Base-by-base conservation (phyloP, 495 filamentous ascomycete genomes). In the Xylaria curta region DNA sequence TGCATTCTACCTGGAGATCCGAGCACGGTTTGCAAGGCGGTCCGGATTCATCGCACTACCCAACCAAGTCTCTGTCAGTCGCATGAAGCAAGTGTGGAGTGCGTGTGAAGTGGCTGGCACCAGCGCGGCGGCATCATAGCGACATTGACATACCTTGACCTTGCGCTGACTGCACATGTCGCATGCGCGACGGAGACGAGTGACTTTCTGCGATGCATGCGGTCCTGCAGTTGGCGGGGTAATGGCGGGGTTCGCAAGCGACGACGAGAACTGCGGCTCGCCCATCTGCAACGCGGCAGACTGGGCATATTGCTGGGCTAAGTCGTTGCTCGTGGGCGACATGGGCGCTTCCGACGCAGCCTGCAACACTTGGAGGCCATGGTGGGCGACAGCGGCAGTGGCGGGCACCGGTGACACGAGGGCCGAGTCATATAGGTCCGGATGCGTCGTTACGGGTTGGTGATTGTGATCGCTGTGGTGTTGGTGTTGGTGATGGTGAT, bases 151-250 rank as follows among this genome's bases (percentile, higher is more conserved):
- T 78, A 94, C 92, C 89, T 95, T 96, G 36, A 96, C 92, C 77
- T 96, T 96, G 42, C 93, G 89, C 74, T 91, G 88, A 75, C 91
- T 94, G 80, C 93, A 96, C 82, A 91, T 91, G 80, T 96, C 93
- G 79, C 93, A 96, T 26, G 93, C 93, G 77, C 93, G 92, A 56
- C 91, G 89, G 66, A 95, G 82, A 66, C 93, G 84, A 54, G 86
- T 89, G 1, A 80, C 75, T 69, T 81, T 81, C 21, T 78, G 74
- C 7, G 76, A 72, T 3, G 68, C 56, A 21, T 69, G 69, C 2
- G 62, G 33, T 24, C 17, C n/a, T 0, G 69, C 4, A 1, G 65
- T 40, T 15, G 73, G 70, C 6, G 72, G 8, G 19, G 68, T 21
- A n/a, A 59, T 36, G 24, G 69, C 6, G 12, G 69, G 33, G 3